Base-by-base conservation (phyloP, 192 early-diverging fungal species). In the Coemansia sp. region DNA sequence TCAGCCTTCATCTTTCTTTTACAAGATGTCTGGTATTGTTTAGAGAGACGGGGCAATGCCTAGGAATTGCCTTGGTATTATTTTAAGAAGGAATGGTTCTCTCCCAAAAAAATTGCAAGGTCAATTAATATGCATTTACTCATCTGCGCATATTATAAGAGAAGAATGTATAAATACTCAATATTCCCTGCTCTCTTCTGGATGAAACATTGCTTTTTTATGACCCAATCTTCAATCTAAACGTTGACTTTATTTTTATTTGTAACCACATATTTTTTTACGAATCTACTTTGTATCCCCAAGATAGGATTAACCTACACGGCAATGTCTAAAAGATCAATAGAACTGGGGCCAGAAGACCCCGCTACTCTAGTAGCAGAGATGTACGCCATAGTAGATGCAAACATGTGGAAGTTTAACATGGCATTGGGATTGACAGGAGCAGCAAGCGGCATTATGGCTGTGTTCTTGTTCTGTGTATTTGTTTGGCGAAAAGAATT, bases 401-500 rank as follows among this genome's bases (percentile, higher is more conserved):
- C 16, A 9, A 26, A 38, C 12, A 21, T 26, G 4, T 65, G 58
- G 69, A 49, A 60, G 32, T 7, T 16, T 1, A 8, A 32, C 14
- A 7, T 65, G 3, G 53, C 58, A 31, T 10, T 60, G 18, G 58
- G 41, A 7, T 0, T 61, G 4, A 56, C 69, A 7, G 59, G 53
- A 0, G 26, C 47, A 18, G 21, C 56, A 2, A 70, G 73, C 24
- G 63, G 64, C 0, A 18, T 21, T 9, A 70, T 76, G 64, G 51
- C 62, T 12, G 8, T 70, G 5, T 67, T 76, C 27, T 23, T 76
- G 24, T 22, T 38, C 8, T 7, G 18, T 4, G 64, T 65, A 16
- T 76, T 76, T 41, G 0, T 76, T 21, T 76, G 73, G 73, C 68
- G 73, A 18, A 63, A 64, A 6, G 50, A 49, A 12, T 50, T 70